Evolutionary conservation across 768 basidiomycete species (phyloP).

Genomic region (Macrolepiota dolichaula): DNA sequence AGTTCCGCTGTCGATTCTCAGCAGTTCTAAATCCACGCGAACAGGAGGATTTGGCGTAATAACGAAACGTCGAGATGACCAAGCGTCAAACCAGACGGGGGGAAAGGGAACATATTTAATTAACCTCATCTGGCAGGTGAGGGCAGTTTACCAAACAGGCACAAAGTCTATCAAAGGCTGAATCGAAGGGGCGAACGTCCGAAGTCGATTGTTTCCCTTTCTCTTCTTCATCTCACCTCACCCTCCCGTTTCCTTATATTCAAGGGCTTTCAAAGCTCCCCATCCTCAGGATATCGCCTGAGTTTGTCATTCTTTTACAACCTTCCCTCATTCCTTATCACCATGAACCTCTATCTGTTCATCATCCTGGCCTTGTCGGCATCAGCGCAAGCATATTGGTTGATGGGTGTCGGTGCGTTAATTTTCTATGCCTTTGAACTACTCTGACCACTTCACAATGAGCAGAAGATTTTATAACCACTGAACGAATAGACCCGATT

Average conservation of each 20-base stretch:
- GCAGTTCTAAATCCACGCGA: neutral
- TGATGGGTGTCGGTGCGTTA: constrained; percentile 38
- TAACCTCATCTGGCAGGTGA: constrained; percentile 1
- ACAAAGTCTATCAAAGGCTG: constrained; percentile 10
- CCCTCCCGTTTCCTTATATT: constrained; percentile 3
- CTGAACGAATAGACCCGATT: constrained; percentile 49
- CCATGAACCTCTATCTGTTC: constrained; percentile 28
- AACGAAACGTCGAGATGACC: constrained; percentile 1
- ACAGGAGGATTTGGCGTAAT: neutral
- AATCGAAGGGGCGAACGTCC: neutral
- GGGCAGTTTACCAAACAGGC: constrained; percentile 7
- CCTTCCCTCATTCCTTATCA: constrained; percentile 17
- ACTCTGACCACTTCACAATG: neutral
- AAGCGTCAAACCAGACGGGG: neutral
- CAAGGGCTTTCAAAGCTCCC: neutral
- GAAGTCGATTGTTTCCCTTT: neutral
- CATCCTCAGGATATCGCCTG: constrained; percentile 11
- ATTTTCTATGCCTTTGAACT: neutral
- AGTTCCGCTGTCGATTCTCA: neutral
- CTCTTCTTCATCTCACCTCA: constrained; percentile 6
- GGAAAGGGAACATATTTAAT: neutral
- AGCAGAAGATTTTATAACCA: constrained; percentile 34
- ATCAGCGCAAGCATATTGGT: constrained; percentile 41
- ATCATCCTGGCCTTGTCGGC: constrained; percentile 26
- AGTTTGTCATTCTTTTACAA: constrained; percentile 24